Evolutionary conservation across 306 rosid species (phyloP).

Genomic region (Sphenostylis stenocarpa): DNA sequence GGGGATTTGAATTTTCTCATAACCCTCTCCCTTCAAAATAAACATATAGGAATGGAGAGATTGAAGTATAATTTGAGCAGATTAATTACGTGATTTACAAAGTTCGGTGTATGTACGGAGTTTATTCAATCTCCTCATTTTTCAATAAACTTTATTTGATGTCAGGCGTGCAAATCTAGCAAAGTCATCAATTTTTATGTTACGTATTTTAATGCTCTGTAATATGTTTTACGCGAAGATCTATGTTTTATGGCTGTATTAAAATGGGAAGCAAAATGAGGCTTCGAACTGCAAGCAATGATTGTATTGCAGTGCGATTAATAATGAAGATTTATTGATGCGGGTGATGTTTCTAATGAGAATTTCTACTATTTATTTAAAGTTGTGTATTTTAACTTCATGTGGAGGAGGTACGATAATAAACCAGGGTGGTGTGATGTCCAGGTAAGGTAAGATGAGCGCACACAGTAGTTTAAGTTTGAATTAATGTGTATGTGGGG

Average conservation of each 20-base stretch:
- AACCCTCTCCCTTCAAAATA: neutral
- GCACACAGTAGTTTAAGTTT: neutral
- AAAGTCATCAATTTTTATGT: neutral
- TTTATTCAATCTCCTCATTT: neutral
- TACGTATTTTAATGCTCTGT: neutral
- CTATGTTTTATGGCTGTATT: no score
- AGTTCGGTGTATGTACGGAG: neutral
- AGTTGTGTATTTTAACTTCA: no score
- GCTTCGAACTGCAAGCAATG: neutral
- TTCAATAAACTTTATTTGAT: conserved; percentile 9
- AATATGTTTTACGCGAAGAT: no score
- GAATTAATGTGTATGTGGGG: neutral
- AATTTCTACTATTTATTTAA: no score
- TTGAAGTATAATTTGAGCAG: neutral
- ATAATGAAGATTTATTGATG: neutral
- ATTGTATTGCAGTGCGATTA: neutral
- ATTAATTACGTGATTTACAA: conserved; percentile 2
- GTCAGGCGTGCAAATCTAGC: neutral
- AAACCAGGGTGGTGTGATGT: neutral
- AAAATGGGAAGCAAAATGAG: no score
- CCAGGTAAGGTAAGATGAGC: neutral
- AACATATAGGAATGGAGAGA: neutral
- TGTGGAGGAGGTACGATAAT: neutral
- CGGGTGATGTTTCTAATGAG: neutral
- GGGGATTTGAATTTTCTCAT: neutral